Conservation (phyloP, 164 flowering plant genomes). For the Vitis rotundifolia region DNA sequence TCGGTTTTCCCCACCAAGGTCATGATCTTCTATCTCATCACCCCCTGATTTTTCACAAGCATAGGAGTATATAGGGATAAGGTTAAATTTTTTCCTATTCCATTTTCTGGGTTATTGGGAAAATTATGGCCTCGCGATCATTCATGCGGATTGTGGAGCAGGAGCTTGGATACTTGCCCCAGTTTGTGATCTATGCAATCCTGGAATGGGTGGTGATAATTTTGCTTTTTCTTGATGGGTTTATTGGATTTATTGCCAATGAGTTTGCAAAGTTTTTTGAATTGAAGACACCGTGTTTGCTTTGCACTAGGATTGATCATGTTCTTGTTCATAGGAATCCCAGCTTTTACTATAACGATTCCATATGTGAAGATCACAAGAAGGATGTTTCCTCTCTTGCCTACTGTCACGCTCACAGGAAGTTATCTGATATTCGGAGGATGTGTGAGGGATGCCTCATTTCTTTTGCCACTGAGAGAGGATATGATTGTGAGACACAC, state of each 20-base stretch:
- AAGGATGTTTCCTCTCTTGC: constrained; percentile 71
- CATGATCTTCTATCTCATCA: constrained; percentile 47
- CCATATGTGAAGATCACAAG: constrained; percentile 74
- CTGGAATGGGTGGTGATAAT: constrained; percentile 79
- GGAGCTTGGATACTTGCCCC: constrained; percentile 57
- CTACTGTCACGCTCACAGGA: constrained; percentile 67
- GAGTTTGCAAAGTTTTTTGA: constrained; percentile 72
- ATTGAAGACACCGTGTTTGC: constrained; percentile 65
- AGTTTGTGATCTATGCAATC: constrained; percentile 52
- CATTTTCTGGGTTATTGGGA: background rate
- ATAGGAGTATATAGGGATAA: too few species aligned
- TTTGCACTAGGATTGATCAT: constrained; percentile 81
- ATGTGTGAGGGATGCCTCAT: constrained; percentile 88
- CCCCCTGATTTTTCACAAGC: background rate
- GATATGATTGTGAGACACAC: constrained; percentile 51
- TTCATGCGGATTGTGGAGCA: constrained; percentile 50
- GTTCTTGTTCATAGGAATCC: constrained; percentile 36
- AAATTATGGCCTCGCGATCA: constrained; percentile 34
- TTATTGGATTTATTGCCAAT: constrained; percentile 57
- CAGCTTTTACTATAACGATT: constrained; percentile 62
- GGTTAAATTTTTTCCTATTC: background rate
- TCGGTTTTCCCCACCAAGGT: constrained; percentile 29
- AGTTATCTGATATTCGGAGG: constrained; percentile 58
- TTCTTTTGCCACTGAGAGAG: constrained; percentile 66
- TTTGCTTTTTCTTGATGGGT: constrained; percentile 65